Conservation (phyloP, 352 stramenopile genomes). For the Phytopythium chamaehyphon region DNA sequence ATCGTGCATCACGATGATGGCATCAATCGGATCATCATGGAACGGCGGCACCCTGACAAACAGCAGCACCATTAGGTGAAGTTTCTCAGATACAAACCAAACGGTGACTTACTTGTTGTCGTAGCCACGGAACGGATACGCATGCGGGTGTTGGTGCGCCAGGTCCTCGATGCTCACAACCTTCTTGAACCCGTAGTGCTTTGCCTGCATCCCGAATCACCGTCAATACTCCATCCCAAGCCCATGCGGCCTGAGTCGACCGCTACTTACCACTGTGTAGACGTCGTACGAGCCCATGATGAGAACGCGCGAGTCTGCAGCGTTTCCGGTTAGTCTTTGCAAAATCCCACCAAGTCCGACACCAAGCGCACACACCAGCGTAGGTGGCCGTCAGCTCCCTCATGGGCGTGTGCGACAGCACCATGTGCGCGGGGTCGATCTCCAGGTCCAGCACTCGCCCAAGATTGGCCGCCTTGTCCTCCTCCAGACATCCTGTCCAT, state of each 20-base stretch:
- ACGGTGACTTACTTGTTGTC: slow-evolving; percentile 56
- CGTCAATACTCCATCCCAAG: neutral
- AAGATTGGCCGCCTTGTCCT: slow-evolving; percentile 75
- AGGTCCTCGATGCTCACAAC: slow-evolving; percentile 73
- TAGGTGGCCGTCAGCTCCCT: slow-evolving; percentile 63
- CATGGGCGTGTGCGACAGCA: slow-evolving; percentile 90
- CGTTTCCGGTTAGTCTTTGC: too few species aligned
- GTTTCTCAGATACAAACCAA: too few species aligned
- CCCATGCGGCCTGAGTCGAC: neutral
- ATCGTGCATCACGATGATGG: slow-evolving; percentile 90
- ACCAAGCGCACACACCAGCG: slow-evolving; percentile 23
- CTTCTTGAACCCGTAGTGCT: slow-evolving; percentile 82
- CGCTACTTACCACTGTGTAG: slow-evolving; percentile 54
- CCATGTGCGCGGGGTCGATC: slow-evolving; percentile 75
- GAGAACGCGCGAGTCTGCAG: slow-evolving; percentile 74
- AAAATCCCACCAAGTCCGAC: too few species aligned
- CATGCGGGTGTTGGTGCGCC: slow-evolving; percentile 55
- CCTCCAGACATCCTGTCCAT: slow-evolving; percentile 75
- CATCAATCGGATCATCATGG: slow-evolving; percentile 70
- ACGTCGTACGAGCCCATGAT: slow-evolving; percentile 86
- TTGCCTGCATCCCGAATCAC: slow-evolving; percentile 17
- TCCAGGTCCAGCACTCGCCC: slow-evolving; percentile 48
- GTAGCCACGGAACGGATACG: slow-evolving; percentile 81
- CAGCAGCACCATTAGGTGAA: neutral
- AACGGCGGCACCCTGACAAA: slow-evolving; percentile 36